Percentiles rank a stretch among this genome's conserved stretches.
These are phyloP conservation scores for Misopates orontium DNA, from an alignment of 257 asterid species.

Conservation along the genomic window DNA sequence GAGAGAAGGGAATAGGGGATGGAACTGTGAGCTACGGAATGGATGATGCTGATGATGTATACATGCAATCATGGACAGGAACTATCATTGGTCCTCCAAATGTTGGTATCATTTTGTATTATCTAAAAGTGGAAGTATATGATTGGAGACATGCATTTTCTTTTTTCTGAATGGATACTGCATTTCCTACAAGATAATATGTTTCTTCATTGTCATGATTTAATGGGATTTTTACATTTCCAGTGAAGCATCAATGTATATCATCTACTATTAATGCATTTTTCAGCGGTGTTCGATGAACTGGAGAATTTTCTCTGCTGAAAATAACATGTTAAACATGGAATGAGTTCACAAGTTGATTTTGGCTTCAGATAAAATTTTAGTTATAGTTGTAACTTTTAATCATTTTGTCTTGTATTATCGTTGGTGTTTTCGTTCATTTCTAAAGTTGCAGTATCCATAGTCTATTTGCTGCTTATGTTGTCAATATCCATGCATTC, in stretches of 20 bases:
- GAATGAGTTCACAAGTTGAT: background rate
- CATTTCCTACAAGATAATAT: background rate
- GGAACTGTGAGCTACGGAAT: constrained; percentile 92
- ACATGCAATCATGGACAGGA: constrained; percentile 93
- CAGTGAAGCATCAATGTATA: background rate
- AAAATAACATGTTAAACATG: background rate
- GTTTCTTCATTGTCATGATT: background rate
- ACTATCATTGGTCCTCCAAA: constrained; percentile 88
- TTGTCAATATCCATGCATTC: background rate
- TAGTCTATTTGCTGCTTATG: too few relatives aligned
- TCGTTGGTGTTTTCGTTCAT: background rate
- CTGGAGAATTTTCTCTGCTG: background rate
- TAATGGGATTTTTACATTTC: constrained; percentile 3
- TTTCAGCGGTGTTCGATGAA: constrained; percentile 1
- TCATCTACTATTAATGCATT: background rate
- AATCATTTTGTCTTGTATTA: background rate
- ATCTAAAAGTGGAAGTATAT: background rate
- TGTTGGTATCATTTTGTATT: constrained; percentile 40
- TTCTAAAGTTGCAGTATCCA: constrained; percentile 1
- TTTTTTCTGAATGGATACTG: constrained; percentile 2
- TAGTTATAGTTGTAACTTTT: background rate
- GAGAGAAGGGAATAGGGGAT: constrained; percentile 90
- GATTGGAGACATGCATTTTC: background rate
- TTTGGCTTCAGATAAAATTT: background rate
- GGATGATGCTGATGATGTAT: constrained; percentile 85